Evolutionary conservation across 495 filamentous ascomycete species (phyloP), one percentile per base, ranked within the genome.

Genomic region (Aspergillus bertholletiae): DNA sequence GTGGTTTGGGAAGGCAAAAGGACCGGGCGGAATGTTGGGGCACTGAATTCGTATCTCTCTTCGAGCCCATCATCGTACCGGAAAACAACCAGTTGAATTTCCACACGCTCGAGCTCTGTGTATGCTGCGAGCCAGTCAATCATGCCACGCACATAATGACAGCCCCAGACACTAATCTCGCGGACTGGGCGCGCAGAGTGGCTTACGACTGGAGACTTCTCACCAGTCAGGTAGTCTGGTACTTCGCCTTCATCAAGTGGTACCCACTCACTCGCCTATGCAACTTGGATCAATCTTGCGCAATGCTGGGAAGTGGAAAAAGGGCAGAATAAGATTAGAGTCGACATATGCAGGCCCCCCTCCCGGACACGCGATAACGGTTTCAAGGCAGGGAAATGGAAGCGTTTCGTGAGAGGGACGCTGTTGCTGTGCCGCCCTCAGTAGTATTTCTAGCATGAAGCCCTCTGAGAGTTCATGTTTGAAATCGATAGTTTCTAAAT

Each of bases 291-390:
- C 2, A 24, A 53, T 45, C 6, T 23, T 28, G 12, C 50, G 50
- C 8, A 45, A 39, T 4, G 39, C 24, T 1, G 50, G 50, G 50
- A 53, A 46, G 22, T 53, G 35, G 26, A 53, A 53, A 17, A 53
- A 46, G 22, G 39, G 26, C 17, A 39, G 21, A 9, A 46, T 6
- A 17, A 46, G 3, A 34, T 53, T n/a, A 39, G 39, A 35, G 4
- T 53, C 24, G 11, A 35, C 35, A 15, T 3, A 26, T 13, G 3
- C n/a, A 45, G 30, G 1, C 7, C 24, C 12, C 12, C 22, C 1
- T 23, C 15, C 12, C 5, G 9, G 6, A 32, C 12, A 21, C 34
- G 0, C 12, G 4, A 28, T 5, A 26, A 53, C 41, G 2, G 24
- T 15, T 40, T 13, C 26, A 7, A 53, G 27, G 21, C 7, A 20